Conservation (phyloP, 108 stramenopile species). For the Discostella stelligeroides region DNA sequence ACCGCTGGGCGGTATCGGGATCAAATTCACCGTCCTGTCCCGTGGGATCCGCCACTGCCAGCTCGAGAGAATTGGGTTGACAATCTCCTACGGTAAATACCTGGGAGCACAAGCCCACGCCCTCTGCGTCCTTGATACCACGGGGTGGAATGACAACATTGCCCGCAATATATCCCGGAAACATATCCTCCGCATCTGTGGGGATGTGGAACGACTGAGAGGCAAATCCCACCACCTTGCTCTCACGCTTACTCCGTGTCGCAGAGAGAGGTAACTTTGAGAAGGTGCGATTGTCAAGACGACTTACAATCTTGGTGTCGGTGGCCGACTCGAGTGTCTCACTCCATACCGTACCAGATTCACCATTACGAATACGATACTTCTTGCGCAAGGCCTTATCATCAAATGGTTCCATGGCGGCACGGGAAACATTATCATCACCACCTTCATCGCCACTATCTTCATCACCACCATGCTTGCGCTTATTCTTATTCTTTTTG, state of each 20-base stretch:
- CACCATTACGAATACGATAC: slow-evolving; percentile 60
- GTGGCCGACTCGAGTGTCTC: slow-evolving; percentile 54
- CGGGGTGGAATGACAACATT: slow-evolving; percentile 80
- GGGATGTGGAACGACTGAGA: slow-evolving; percentile 85
- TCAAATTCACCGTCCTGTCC: slow-evolving; percentile 71
- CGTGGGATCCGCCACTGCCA: slow-evolving; percentile 82
- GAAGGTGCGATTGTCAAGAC: slow-evolving; percentile 56
- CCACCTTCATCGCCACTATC: slow-evolving; percentile 8
- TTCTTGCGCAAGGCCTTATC: slow-evolving; percentile 59
- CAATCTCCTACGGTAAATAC: slow-evolving; percentile 85
- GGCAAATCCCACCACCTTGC: slow-evolving; percentile 75
- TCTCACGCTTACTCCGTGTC: slow-evolving; percentile 60
- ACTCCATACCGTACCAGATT: slow-evolving; percentile 73
- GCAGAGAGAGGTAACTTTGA: slow-evolving; percentile 62
- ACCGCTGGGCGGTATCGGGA: slow-evolving; percentile 83
- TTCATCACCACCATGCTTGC: slow-evolving; percentile 21
- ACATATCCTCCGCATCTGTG: slow-evolving; percentile 58
- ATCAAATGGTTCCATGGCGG: slow-evolving; percentile 55
- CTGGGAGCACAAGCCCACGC: slow-evolving; percentile 84
- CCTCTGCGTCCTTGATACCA: slow-evolving; percentile 91
- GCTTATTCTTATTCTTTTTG: slow-evolving; percentile 30
- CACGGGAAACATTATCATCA: slow-evolving; percentile 9
- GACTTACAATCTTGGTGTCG: slow-evolving; percentile 68
- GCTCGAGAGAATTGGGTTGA: slow-evolving; percentile 81
- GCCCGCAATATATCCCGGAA: slow-evolving; percentile 89